phyloP scores from a whole-genome alignment of 2,329 filamentous ascomycete genomes.

The Harringtonia aguacate region DNA sequence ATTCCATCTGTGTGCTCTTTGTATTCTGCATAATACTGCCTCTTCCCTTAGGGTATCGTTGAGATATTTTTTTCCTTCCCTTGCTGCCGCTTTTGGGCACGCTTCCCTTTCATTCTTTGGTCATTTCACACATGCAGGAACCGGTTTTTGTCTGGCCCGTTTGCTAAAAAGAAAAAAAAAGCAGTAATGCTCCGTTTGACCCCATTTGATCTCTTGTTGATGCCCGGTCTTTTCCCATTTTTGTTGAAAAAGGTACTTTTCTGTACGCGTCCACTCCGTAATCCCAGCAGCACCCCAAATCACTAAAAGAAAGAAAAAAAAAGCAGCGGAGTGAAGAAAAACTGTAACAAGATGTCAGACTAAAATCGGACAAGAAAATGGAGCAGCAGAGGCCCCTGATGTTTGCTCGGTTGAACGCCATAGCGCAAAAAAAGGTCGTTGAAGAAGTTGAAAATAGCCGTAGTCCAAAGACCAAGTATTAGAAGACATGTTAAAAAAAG shows the following conservation, averaged over 20 bases:
- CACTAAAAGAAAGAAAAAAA: constrained; percentile 9
- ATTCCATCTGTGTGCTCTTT: not conserved
- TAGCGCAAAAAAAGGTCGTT: no score
- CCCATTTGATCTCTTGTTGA: constrained; percentile 3
- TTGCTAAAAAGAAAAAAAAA: not conserved
- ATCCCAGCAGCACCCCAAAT: not conserved
- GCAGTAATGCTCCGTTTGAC: constrained; percentile 5
- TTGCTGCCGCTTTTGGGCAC: not conserved
- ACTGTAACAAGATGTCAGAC: no score
- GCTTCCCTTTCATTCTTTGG: not conserved
- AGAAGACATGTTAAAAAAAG: not conserved
- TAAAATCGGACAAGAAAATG: no score
- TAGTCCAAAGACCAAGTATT: no score
- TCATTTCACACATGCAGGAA: not conserved
- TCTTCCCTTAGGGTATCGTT: constrained; percentile 22
- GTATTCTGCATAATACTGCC: not conserved
- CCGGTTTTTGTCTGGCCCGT: no score
- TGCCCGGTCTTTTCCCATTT: constrained; percentile 7
- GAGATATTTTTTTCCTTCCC: constrained; percentile 17
- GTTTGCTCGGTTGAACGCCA: no score
- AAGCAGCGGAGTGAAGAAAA: constrained; percentile 10
- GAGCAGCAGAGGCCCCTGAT: no score
- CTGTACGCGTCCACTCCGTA: not conserved
- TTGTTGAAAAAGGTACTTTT: constrained; percentile 15
- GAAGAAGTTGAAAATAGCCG: not conserved